Base-by-base conservation (phyloP, 192 early-diverging fungal species). In the Obelidium mucronatum region DNA sequence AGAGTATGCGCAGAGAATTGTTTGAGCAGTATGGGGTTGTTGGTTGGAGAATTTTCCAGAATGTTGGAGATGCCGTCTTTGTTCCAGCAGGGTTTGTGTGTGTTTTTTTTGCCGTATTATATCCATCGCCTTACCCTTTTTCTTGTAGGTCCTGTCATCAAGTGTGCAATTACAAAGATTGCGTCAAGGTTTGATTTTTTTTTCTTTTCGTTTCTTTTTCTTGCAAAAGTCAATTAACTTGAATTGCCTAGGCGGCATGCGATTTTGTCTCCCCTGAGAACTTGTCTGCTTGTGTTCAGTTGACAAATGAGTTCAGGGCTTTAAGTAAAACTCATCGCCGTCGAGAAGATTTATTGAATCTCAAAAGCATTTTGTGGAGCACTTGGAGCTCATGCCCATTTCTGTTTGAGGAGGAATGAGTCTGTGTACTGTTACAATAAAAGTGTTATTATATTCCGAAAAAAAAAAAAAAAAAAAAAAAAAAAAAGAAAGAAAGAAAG, bases 31-130 rank as follows among this genome's bases (percentile, higher is more conserved):
- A 84, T 22, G 84, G 81, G 3, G 81, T 88, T 15, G 58, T 65
- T 3, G 77, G 82, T 39, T 92, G 86, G 80, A 82, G 90, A 19
- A 56, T 94, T 0, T 83, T 83, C 64, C 92, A 94, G 78, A 85
- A 86, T 48, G 84, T 88, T 0, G 92, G 92, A 13, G 93, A 94
- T 77, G 87, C 90, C 0, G 88, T 94, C 2, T 93, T 91, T 83
- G 84, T 94, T 1, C 92, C 93, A 0, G 93, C 92, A 13, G 93
- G 93, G 4, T 91, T 66, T 2, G 54, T 34, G 2, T 22, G 8
- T 51, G 48, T 22, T n/a, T n/a, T n/a, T n/a, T n/a, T n/a, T n/a
- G n/a, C n/a, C n/a, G n/a, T n/a, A n/a, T n/a, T n/a, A n/a, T n/a
- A n/a, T n/a, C n/a, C n/a, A n/a, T n/a, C n/a, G n/a, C n/a, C n/a